phyloP scores from a whole-genome alignment of 129 eudicot species.

The Flaveria sonorensis region DNA sequence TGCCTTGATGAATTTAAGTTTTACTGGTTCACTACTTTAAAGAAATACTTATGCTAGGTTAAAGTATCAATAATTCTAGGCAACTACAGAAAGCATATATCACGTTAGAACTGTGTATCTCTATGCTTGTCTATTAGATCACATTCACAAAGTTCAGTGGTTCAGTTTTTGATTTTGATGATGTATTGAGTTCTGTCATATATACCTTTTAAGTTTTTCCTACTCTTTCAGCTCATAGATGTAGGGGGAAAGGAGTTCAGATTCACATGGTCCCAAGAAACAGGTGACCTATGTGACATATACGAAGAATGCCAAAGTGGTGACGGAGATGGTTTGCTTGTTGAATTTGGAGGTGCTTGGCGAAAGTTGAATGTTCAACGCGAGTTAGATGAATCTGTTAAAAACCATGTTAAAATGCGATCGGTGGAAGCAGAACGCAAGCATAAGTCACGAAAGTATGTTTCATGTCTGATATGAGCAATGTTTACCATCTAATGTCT shows the following conservation, averaged over 20 bases:
- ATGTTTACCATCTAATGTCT: slow-evolving; percentile 5
- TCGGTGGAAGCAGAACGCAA: slow-evolving; percentile 87
- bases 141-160: not conserved
- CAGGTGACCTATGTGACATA: slow-evolving; percentile 78
- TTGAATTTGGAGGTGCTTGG: slow-evolving; percentile 88
- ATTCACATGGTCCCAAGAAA: slow-evolving; percentile 84
- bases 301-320: slow-evolving; percentile 85
- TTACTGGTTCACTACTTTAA: too few species aligned
- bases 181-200: slow-evolving; percentile 1
- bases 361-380: slow-evolving; percentile 85
- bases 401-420: slow-evolving; percentile 80
- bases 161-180: slow-evolving; percentile 14
- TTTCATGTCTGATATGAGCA: slow-evolving; percentile 25
- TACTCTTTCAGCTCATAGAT: slow-evolving; percentile 64
- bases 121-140: not conserved
- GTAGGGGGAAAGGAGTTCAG: slow-evolving; percentile 89
- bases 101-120: not conserved
- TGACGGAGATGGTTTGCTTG: slow-evolving; percentile 86
- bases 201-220: not conserved
- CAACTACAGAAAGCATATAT: not conserved
- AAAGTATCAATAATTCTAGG: not conserved
- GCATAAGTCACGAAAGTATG: slow-evolving; percentile 78
- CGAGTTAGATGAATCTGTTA: slow-evolving; percentile 73
- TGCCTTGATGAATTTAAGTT: too few species aligned
- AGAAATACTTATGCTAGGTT: too few species aligned